Base-by-base conservation (phyloP, 2,329 filamentous ascomycete genomes). In the Beauveria sp. region DNA sequence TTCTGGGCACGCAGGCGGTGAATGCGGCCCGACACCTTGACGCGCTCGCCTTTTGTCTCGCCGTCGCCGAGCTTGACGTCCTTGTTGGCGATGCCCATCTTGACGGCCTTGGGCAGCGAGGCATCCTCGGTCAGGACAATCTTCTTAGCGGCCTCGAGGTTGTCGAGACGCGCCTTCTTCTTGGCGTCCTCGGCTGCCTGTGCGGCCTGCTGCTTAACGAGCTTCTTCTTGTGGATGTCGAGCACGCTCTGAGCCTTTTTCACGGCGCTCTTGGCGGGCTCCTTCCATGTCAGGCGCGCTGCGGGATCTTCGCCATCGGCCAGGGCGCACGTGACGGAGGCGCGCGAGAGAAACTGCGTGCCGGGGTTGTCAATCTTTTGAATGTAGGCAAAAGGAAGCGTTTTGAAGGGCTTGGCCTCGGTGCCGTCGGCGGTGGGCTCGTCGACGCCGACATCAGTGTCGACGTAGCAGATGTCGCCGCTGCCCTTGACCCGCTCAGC, bases 1-100 rank as follows among this genome's bases (percentile, higher is more conserved):
- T 93, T 94, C 77, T 96, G 92, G 63, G 84, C 81, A 64, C 91
- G 84, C 73, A 92, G 78, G 62, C 90, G 85, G 76, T 96, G 91
- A 59, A 96, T 90, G 66, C 91, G 84, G 61, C 92, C 92, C 65
- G 87, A 84, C 30, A 96, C 89, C 68, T 87, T 85, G 63, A 96
- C 90, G 58, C 91, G 83, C 48, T 87, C 87, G 65, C 90, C 91
- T 73, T 84, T 83, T 63, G 76, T 77, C 41, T 79, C 72, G 71
- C 79, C 74, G 66, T 85, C 79, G 74, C 85, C 79, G 67, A 87
- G 75, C 67, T 81, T 76, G 34, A 87, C 77, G 70, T 87, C 82
- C 71, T 85, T 90, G 69, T 88, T 83, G 69, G 87, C 85, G 67
- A 96, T 84, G 74, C 84, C 87, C 75, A 97, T 91, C 72, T 84